Conservation (phyloP, 805 yeast genomes). For the Kurtzmaniella cleridarum region DNA sequence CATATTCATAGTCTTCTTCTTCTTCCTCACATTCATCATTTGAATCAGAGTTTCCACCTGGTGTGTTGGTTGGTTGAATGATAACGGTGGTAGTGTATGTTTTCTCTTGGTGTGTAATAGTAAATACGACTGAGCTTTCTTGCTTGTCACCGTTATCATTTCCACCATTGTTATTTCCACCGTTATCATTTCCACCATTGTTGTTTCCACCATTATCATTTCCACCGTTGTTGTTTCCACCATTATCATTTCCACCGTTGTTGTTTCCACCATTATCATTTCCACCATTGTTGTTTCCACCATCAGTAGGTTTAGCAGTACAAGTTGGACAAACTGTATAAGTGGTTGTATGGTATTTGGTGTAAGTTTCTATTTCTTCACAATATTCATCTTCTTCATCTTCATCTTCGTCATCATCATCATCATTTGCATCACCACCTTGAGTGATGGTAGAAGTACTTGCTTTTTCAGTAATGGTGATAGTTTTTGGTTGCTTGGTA, state of each 20-base stretch:
- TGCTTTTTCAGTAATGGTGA: slow-evolving; percentile 1
- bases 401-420: slow-evolving; percentile 8
- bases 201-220: background rate
- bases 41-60: background rate
- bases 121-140: no score
- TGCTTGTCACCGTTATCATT: background rate
- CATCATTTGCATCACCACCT: slow-evolving; percentile 8
- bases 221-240: no score
- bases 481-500: slow-evolving; percentile 4
- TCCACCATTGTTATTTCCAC: no score
- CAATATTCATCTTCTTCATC: slow-evolving; percentile 2
- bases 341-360: background rate
- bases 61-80: background rate
- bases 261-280: background rate
- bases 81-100: background rate
- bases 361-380: background rate
- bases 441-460: slow-evolving; percentile 5
- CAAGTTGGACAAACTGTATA: background rate
- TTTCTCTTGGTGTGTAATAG: background rate
- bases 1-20: slow-evolving; percentile 4
- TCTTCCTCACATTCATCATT: slow-evolving; percentile 6
- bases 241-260: slow-evolving; percentile 1
- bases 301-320: background rate
- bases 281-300: background rate
- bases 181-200: background rate